phyloP scores from a whole-genome alignment of 2,329 filamentous ascomycete species.

The Nigrospora oryzae region DNA sequence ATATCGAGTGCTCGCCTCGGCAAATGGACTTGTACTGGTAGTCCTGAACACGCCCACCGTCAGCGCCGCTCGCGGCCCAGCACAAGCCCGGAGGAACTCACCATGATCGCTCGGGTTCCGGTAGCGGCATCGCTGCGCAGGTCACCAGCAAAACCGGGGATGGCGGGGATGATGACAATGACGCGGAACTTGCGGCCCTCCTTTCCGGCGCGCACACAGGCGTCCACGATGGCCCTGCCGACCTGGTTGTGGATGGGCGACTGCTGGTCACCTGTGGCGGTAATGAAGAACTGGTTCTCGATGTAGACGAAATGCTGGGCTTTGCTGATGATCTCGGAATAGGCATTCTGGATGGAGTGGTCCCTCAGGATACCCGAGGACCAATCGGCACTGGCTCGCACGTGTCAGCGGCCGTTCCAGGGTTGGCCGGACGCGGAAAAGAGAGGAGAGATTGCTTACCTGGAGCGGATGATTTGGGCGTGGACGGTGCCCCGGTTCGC shows the following conservation, averaged over 20 bases:
- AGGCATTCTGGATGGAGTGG: constrained; percentile 81
- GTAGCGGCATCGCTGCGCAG: constrained; percentile 73
- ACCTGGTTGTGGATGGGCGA: constrained; percentile 80
- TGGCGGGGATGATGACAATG: constrained; percentile 81
- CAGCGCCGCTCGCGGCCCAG: background rate
- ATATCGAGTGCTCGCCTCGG: constrained; percentile 86
- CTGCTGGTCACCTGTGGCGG: constrained; percentile 84
- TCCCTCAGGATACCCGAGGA: constrained; percentile 82
- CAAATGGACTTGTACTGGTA: constrained; percentile 97
- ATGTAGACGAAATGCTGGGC: constrained; percentile 95
- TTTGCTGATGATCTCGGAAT: constrained; percentile 74
- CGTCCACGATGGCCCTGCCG: constrained; percentile 83
- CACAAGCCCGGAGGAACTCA: background rate
- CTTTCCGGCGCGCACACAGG: constrained; percentile 70
- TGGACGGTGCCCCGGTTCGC: constrained; percentile 64
- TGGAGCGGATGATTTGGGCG: constrained; percentile 83
- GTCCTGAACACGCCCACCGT: constrained; percentile 34
- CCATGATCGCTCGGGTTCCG: constrained; percentile 88
- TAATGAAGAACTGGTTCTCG: constrained; percentile 98
- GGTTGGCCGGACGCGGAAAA: too few relatives aligned
- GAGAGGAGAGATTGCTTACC: constrained; percentile 18
- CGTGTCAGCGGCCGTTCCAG: too few relatives aligned
- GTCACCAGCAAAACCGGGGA: constrained; percentile 92
- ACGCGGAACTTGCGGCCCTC: constrained; percentile 83
- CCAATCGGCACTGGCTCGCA: constrained; percentile 80